Base-by-base conservation (phyloP, 164 flowering plant species). In the Houttuynia cordata region DNA sequence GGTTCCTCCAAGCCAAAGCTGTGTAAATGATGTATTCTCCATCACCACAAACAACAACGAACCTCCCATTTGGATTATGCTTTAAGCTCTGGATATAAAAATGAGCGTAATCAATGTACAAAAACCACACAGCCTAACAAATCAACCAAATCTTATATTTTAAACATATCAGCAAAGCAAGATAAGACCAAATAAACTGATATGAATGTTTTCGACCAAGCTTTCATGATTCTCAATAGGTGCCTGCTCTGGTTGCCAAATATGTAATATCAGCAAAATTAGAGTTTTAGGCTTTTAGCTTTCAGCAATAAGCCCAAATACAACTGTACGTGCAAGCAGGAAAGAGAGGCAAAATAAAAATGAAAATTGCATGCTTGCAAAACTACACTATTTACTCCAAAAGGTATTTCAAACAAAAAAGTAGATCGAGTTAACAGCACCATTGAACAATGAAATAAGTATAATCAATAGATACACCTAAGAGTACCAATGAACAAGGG, bases 41-140 rank as follows among this genome's bases (percentile, higher is more conserved):
- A 78, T 93, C 99, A 59, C 99, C 99, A 72, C 97, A 93, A 41
- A 91, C 99, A 66, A 93, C 99, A 68, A 93, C 97, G 72, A 88
- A 93, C 73, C 99, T 80, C 67, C 99, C 99, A 74, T 88, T 93
- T 17, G 99, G 97, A 40, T 93, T 93, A 73, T 93, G 99, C 82
- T 83, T 93, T 67, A 93, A 76, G 79, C 82, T 91, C 99, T 93
- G 87, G 17, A 71, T 67, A 66, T 24, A 63, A 24, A 63, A 22
- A 45, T 30, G 12, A 63, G 41, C 25, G 34, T 14, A 23, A 22
- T 41, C 18, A 49, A 50, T 57, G n/a, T 47, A 34, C 37, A 57
- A 10, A 9, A 20, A 19, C n/a, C 39, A 53, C 7, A 17, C 56
- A 53, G 12, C 3, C 22, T 8, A 45, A 12, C 14, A 12, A 45